Conservation (phyloP, 352 stramenopile genomes). For the Pythium volutum region DNA sequence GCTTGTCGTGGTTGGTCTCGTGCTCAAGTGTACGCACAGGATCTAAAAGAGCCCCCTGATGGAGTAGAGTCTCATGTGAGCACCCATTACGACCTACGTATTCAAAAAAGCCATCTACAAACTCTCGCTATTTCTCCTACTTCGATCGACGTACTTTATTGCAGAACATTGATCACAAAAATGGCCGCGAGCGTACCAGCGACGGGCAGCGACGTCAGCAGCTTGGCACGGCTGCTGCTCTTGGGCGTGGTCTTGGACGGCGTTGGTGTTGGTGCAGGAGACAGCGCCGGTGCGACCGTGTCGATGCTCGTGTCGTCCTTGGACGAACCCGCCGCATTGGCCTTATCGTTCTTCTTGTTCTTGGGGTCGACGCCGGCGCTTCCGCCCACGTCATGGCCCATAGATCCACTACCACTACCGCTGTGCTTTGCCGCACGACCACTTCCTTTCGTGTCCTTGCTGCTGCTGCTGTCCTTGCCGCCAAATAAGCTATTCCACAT, state of each 20-base stretch:
- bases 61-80: not conserved
- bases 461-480: not conserved
- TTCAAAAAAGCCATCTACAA: not conserved
- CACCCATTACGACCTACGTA: not conserved
- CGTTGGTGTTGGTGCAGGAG: not conserved
- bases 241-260: not conserved
- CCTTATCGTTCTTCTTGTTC: not conserved
- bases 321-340: not conserved
- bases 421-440: not conserved
- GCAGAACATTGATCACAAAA: slow-evolving; percentile 19
- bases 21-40: slow-evolving; percentile 1
- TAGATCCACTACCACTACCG: slow-evolving; percentile 6
- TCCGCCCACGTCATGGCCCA: not conserved
- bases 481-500: slow-evolving; percentile 16
- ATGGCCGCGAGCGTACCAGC: slow-evolving; percentile 8
- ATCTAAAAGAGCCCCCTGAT: not conserved
- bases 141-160: too few relatives aligned
- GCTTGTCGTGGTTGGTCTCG: not conserved
- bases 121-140: not conserved
- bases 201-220: slow-evolving; percentile 14
- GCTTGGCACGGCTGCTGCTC: slow-evolving; percentile 6
- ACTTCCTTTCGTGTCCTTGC: not conserved
- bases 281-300: not conserved
- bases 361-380: not conserved
- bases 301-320: slow-evolving; percentile 13